A percentile compares a stretch with the other conserved stretches of the same genome.
These are phyloP conservation scores for Alternaria sp. DNA, from an alignment of 2,329 filamentous ascomycete species.

Conservation along the genomic window DNA sequence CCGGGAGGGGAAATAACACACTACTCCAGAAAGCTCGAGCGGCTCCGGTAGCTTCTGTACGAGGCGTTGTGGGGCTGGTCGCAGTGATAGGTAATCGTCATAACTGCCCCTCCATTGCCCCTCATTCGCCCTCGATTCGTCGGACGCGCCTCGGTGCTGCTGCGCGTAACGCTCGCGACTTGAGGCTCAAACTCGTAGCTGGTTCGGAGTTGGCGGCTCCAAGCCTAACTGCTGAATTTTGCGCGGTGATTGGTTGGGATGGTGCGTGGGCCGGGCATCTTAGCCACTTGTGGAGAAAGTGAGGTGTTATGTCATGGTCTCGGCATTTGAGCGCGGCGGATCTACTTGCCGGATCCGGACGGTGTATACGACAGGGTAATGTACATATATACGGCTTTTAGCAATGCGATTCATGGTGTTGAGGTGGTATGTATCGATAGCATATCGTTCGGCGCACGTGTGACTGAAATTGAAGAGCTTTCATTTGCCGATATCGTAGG, in stretches of 20 bases:
- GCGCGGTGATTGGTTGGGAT: slow-evolving; percentile 3
- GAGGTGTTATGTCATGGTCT: not conserved
- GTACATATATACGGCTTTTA: slow-evolving; percentile 10
- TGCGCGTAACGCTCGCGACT: slow-evolving; percentile 34
- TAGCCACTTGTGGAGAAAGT: slow-evolving; percentile 25
- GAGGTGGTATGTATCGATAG: not conserved
- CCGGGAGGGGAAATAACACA: slow-evolving; percentile 16
- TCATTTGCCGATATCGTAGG: not conserved
- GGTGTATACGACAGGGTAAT: slow-evolving; percentile 11
- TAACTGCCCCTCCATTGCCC: slow-evolving; percentile 34
- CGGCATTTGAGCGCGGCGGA: slow-evolving; percentile 19
- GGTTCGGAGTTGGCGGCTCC: slow-evolving; percentile 19
- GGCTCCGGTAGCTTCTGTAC: slow-evolving; percentile 33
- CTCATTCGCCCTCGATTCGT: slow-evolving; percentile 23
- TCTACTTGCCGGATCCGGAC: slow-evolving; percentile 26
- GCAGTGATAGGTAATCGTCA: slow-evolving; percentile 22
- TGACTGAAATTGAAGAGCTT: not conserved
- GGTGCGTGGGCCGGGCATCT: slow-evolving; percentile 21
- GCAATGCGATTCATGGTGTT: slow-evolving; percentile 1
- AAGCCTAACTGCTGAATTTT: not conserved
- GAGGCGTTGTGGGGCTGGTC: slow-evolving; percentile 24
- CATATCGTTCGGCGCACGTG: not conserved
- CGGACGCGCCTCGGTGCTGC: slow-evolving; percentile 26
- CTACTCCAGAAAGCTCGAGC: slow-evolving; percentile 22
- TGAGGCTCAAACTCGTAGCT: slow-evolving; percentile 35